Percentiles rank a stretch among this genome's conserved stretches.
Conservation (phyloP, 176 grass and related monocot species). For the Phyllostachys edulis region DNA sequence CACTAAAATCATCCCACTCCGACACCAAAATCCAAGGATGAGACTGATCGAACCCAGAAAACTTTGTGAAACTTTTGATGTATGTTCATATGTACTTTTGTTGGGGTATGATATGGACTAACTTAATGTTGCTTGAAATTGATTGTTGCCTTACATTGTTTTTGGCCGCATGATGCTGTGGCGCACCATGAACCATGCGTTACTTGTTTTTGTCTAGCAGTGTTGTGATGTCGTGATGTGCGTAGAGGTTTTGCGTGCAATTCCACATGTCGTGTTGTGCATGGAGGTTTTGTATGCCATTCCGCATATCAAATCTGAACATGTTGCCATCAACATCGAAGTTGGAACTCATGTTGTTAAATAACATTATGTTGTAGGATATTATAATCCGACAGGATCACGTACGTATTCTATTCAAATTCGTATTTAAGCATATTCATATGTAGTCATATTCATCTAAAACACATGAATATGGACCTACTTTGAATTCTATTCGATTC, state of each 20-base stretch:
- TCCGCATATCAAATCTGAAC: neutral
- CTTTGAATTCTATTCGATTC: neutral
- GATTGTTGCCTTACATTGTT: neutral
- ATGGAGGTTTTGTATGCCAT: neutral
- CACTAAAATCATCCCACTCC: too few species aligned
- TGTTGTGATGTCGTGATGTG: neutral
- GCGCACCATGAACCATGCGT: accelerated
- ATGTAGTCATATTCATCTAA: neutral
- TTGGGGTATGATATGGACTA: neutral
- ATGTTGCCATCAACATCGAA: too few species aligned
- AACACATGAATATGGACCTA: neutral
- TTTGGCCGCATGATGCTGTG: neutral
- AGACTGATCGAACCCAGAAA: too few species aligned
- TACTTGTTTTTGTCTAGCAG: neutral
- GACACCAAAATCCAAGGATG: too few species aligned
- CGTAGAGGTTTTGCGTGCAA: too few species aligned
- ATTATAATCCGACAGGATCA: too few species aligned
- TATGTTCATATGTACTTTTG: neutral
- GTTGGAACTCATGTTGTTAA: neutral
- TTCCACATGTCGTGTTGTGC: neutral
- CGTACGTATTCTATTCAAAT: neutral
- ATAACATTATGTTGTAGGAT: neutral
- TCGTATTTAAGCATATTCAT: neutral
- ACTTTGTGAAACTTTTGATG: neutral
- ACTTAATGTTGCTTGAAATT: neutral